phyloP scores from a whole-genome alignment of 371 early-diverging fungal species.

The Mortierella sp. region DNA sequence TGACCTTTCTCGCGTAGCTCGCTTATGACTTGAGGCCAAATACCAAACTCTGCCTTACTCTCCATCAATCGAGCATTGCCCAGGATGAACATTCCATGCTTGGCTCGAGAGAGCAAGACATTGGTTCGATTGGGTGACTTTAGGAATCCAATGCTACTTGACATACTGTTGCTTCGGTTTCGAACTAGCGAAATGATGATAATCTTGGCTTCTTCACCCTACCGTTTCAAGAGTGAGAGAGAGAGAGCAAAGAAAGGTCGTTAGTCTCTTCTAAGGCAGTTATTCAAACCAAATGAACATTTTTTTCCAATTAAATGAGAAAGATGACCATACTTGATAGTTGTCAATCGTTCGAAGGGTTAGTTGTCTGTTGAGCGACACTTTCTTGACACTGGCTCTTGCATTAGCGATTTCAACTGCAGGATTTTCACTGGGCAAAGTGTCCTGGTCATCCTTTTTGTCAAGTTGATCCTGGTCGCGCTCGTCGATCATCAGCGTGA shows the following conservation, averaged over 20 bases:
- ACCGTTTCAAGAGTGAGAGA: not conserved
- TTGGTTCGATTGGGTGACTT: constrained; percentile 81
- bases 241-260: not conserved
- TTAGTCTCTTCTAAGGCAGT: too few relatives aligned
- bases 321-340: constrained; percentile 37
- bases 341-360: constrained; percentile 53
- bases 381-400: constrained; percentile 6
- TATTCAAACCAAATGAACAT: too few relatives aligned
- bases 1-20: constrained; percentile 35
- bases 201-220: constrained; percentile 59
- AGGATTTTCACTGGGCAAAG: too few relatives aligned
- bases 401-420: not conserved
- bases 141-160: constrained; percentile 79
- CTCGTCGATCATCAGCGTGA: constrained; percentile 51
- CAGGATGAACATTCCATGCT: constrained; percentile 62
- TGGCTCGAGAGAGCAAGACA: constrained; percentile 81
- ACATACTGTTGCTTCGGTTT: constrained; percentile 52
- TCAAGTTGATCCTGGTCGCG: constrained; percentile 51
- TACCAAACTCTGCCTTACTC: constrained; percentile 14
- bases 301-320: too few relatives aligned
- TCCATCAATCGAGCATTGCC: constrained; percentile 60
- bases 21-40: constrained; percentile 53
- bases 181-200: constrained; percentile 70
- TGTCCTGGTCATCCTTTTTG: constrained; percentile 6
- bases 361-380: constrained; percentile 21